Base-by-base conservation (phyloP, 2,329 filamentous ascomycete species). In the Bipolaris victoriae region DNA sequence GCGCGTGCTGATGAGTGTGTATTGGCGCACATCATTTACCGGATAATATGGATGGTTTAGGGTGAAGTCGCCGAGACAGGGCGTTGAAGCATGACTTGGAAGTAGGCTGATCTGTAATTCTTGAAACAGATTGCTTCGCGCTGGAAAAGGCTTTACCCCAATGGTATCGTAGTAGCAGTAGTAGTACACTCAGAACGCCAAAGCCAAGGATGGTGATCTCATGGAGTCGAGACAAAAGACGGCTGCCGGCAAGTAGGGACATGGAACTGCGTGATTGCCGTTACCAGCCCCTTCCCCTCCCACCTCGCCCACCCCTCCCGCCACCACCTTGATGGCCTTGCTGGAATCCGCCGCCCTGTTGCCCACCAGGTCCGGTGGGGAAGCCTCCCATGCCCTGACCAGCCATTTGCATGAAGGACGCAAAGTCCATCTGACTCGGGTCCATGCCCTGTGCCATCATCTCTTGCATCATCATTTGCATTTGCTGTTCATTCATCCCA, bases 401-500 rank as follows among this genome's bases (percentile, higher is more conserved):
- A n/a, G 63, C 72, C 76, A 72, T 76, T 63, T 66, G 71, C 72
- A 73, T 73, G 50, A 76, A 73, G 5, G 62, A 65, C 16, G 60
- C 63, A 62, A 75, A 72, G 50, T 73, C 72, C 72, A 72, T 76
- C 57, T 67, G 70, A 55, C 63, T 72, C 15, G 67, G 66, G 50
- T 75, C 71, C 55, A 73, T 68, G 20, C 84, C 83, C 55, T 83
- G 80, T 78, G 85, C 83, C 63, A 58, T 58, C 55, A 80, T 78
- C 29, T 80, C 77, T 60, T 86, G 78, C 81, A 87, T 85, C 59
- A 82, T 80, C 74, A 85, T 82, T 82, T 86, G 84, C 79, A 86
- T 84, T 57, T 85, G 81, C 49, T 82, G 81, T 22, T 81, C 80
- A 76, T 84, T 77, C 76, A 84, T 74, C 7, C 60, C 72, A 50